Evolutionary conservation across 805 yeast species (phyloP), one percentile per base, ranked within the genome.

Genomic region (Kazachstania psychrophila): DNA sequence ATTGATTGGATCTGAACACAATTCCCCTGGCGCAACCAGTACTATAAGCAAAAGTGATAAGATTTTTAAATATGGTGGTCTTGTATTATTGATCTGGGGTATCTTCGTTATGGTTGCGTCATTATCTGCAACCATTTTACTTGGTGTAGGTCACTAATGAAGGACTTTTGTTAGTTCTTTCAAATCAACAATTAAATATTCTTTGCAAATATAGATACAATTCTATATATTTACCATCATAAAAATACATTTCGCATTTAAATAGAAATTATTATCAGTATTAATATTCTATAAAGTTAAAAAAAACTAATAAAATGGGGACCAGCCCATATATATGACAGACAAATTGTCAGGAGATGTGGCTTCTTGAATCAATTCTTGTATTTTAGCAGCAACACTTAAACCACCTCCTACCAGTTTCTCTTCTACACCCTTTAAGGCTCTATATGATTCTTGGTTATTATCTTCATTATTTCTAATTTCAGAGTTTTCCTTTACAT

Each of bases 251-350:
- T n/a, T n/a, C n/a, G n/a, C n/a, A n/a, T n/a, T n/a, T n/a, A n/a
- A n/a, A n/a, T n/a, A n/a, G n/a, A n/a, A n/a, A n/a, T n/a, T n/a
- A n/a, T n/a, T n/a, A n/a, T n/a, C n/a, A n/a, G n/a, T n/a, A n/a
- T n/a, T n/a, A n/a, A n/a, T n/a, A n/a, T n/a, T n/a, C n/a, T n/a
- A n/a, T n/a, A n/a, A n/a, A n/a, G n/a, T n/a, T n/a, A n/a, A n/a
- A n/a, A n/a, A n/a, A n/a, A n/a, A n/a, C 49, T 44, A 81, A 45
- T 72, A 75, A 49, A 80, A 83, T 15, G 92, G 87, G 28, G 82
- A 68, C 96, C 94, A 81, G 2, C 96, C 96, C 52, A 75, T 68
- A 54, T 76, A 92, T 5, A 92, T 74, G 18, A 79, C 56, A 0
- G 92, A 80, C 33, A 92, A 61, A 46, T 86, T 85, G 5, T 66